Base-by-base conservation (phyloP, 306 rosid genomes). In the Cajanus cajan region DNA sequence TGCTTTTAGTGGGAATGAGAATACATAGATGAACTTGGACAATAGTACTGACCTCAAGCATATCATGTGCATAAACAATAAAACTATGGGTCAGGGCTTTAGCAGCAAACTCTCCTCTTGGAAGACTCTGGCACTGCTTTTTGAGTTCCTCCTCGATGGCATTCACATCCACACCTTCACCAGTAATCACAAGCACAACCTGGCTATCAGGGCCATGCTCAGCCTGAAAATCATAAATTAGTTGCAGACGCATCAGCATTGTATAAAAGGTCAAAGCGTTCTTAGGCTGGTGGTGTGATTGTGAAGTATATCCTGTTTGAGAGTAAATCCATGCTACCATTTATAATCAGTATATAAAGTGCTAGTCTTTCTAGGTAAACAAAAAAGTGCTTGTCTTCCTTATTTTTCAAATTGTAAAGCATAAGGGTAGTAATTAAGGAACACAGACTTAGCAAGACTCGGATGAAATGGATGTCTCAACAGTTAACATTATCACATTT, bases 151-250 rank as follows among this genome's bases (percentile, higher is more conserved):
- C 91, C 76, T 90, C 88, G 73, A 94, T 90, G 37, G 88, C 90
- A 31, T 89, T 89, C 52, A 86, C 4, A 84, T 90, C 83, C 45
- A 87, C 97, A 78, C 86, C 91, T 83, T 90, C 95, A 33, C 97
- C 98, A 63, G 90, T 65, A 71, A 94, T 84, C 75, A 91, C 97
- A 80, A 94, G 97, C 87, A 93, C 98, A 69, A 91, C 98, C 81
- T 93, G 98, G 87, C 97, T 93, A 78, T 93, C 98, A 75, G 98
- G 98, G 71, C 98, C 97, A 79, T 93, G 98, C 86, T 93, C 98
- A 31, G 98, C 98, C 98, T 93, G 93, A 81, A 83, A 85, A 73
- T 68, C 18, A 50, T 7, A 62, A 50, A 71, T 63, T 76, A 54
- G 82, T 65, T 74, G 75, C 5, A 63, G 43, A 62, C 2, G 16